Conservation (phyloP, 2,329 filamentous ascomycete species). For the Talaromyces verruculosus region DNA sequence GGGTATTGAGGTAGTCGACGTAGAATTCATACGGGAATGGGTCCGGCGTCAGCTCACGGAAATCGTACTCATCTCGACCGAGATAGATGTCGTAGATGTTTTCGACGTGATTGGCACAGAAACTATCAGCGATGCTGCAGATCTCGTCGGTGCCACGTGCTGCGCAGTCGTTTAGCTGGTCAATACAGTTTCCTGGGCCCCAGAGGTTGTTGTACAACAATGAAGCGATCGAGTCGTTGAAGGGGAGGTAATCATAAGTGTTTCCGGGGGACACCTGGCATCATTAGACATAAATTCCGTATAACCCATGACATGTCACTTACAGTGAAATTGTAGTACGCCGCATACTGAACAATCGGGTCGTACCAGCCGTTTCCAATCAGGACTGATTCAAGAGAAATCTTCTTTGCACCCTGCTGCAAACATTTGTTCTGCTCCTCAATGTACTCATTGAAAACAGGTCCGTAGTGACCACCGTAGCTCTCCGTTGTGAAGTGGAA, state of each 20-base stretch:
- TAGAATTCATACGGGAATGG: constrained; percentile 57
- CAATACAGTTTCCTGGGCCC: constrained; percentile 60
- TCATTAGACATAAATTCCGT: neutral
- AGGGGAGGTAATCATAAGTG: constrained; percentile 34
- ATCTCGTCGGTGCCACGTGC: constrained; percentile 51
- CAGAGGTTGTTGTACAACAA: constrained; percentile 62
- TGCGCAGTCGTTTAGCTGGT: constrained; percentile 58
- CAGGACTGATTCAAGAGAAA: constrained; percentile 34
- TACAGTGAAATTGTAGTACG: constrained; percentile 41
- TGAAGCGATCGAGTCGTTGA: constrained; percentile 49
- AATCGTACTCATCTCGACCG: constrained; percentile 57
- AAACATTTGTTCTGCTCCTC: constrained; percentile 46
- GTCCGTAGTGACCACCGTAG: constrained; percentile 48
- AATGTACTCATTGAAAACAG: constrained; percentile 42
- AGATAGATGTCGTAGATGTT: constrained; percentile 52
- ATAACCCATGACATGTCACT: neutral
- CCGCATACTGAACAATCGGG: constrained; percentile 40
- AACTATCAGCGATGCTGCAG: constrained; percentile 56
- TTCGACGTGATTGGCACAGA: constrained; percentile 50
- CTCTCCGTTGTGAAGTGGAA: constrained; percentile 50
- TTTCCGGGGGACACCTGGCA: constrained; percentile 35
- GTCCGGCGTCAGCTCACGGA: constrained; percentile 53
- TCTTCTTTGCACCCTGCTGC: constrained; percentile 29
- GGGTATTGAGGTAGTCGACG: constrained; percentile 58
- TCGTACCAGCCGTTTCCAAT: constrained; percentile 45